A percentile compares a stretch with the other conserved stretches of the same genome.
These are phyloP conservation scores for Phytophthora macrochlamydospora DNA, from an alignment of 352 stramenopile genomes.

Conservation along the genomic window DNA sequence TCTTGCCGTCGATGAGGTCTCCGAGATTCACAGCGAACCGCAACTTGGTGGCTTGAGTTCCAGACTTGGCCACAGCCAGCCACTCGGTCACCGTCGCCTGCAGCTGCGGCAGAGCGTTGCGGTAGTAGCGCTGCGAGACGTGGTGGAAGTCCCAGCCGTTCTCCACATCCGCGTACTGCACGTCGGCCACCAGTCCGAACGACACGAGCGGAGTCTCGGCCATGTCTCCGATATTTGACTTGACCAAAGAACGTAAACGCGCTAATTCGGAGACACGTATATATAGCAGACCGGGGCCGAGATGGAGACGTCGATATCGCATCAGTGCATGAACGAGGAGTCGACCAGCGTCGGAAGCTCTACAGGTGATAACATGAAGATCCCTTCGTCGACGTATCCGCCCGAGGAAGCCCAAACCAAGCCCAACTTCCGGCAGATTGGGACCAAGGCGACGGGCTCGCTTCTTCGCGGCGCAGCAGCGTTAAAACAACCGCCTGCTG, in stretches of 20 bases:
- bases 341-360: neutral
- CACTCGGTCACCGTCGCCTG: slow-evolving; percentile 52
- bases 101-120: slow-evolving; percentile 63
- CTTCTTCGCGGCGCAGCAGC: slow-evolving; percentile 33
- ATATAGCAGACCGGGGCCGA: slow-evolving; percentile 13
- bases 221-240: slow-evolving; percentile 14
- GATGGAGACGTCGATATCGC: neutral
- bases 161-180: slow-evolving; percentile 85
- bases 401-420: slow-evolving; percentile 25
- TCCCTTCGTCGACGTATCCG: slow-evolving; percentile 14
- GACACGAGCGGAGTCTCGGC: slow-evolving; percentile 45
- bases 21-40: slow-evolving; percentile 78
- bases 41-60: slow-evolving; percentile 29
- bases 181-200: slow-evolving; percentile 76
- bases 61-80: slow-evolving; percentile 37
- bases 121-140: slow-evolving; percentile 72
- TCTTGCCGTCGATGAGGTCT: slow-evolving; percentile 86
- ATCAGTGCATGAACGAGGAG: neutral
- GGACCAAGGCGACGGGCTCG: slow-evolving; percentile 45
- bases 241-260: neutral
- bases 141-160: slow-evolving; percentile 82
- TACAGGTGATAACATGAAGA: slow-evolving; percentile 13
- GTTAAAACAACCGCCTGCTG: slow-evolving; percentile 16
- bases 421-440: slow-evolving; percentile 72
- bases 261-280: neutral